Evolutionary conservation across 306 rosid genomes (phyloP).

Genomic region (Citrullus mucosospermus): DNA sequence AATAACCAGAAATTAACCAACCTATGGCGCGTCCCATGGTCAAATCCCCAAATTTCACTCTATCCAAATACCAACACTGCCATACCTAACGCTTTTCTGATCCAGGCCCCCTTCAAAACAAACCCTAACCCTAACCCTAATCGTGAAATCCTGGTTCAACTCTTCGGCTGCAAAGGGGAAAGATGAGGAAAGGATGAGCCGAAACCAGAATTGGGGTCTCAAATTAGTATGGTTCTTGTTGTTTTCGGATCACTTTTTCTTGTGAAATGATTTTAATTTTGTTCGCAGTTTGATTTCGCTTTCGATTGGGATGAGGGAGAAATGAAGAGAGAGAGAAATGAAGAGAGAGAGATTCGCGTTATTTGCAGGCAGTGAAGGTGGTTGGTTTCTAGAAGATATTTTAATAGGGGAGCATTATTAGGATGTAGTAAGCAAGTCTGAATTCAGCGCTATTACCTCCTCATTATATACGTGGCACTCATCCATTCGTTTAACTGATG

Average conservation of each 20-base stretch:
- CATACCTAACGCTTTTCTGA: not conserved
- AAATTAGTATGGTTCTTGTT: constrained; percentile 53
- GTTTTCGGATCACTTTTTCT: constrained; percentile 49
- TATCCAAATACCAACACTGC: constrained; percentile 24
- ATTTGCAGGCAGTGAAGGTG: constrained; percentile 34
- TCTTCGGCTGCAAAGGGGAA: constrained; percentile 9
- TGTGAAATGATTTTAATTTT: constrained; percentile 12
- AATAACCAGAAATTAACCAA: constrained; percentile 23
- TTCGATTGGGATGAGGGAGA: constrained; percentile 15
- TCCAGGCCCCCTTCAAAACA: not conserved
- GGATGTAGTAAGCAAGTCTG: constrained; percentile 12
- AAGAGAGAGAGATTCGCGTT: constrained; percentile 36
- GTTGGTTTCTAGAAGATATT: constrained; percentile 25
- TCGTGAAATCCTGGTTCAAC: constrained; percentile 10
- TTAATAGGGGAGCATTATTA: constrained; percentile 22
- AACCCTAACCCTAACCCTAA: constrained; percentile 23
- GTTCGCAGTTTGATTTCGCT: constrained; percentile 45
- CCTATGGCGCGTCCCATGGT: constrained; percentile 46
- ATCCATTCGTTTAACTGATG: not conserved
- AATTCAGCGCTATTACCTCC: not conserved
- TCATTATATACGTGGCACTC: constrained; percentile 4
- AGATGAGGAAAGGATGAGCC: constrained; percentile 34
- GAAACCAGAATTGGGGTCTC: constrained; percentile 62
- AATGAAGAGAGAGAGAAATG: not conserved
- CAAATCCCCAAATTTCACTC: not conserved